Evolutionary conservation across 306 rosid species (phyloP), one percentile per base, ranked within the genome.

Genomic region (Dryas alaskensis): DNA sequence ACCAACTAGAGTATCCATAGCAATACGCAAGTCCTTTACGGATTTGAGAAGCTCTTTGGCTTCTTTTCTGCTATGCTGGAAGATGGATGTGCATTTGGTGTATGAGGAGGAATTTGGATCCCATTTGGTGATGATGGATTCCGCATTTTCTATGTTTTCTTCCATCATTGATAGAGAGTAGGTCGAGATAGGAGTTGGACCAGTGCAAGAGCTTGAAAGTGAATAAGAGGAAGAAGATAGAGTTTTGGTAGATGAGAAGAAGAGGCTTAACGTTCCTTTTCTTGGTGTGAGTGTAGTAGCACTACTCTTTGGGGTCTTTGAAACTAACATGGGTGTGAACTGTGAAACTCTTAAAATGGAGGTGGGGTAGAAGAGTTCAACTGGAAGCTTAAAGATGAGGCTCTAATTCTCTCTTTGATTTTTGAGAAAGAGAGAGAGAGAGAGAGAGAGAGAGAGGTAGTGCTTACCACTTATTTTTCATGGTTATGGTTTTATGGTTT

Each of bases 41-140:
- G 82, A 69, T 52, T 74, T 69, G 81, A 82, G 69, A 50, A 79
- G 75, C 53, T 81, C 80, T 7, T 45, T 76, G 51, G 89, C 82
- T 17, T 85, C 88, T 25, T 61, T 76, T 17, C 84, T 57, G 67
- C 71, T 74, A 16, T 76, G 65, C 6, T 70, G 85, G 82, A 87
- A 85, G 73, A 85, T 69, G n/a, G 42, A 83, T 37, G 80, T 81
- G 68, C 61, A 10, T 69, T 75, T 59, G 43, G 78, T 73, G 80
- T 71, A 81, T 16, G 60, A 60, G 0, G 83, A 80, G 5, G 88
- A 79, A 58, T 62, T 78, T 1, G 51, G 61, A 66, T 81, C 85
- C 89, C 89, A 87, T 69, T 81, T 85, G 54, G 78, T 67, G 78
- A 85, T 79, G 58, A 85, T 72, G 55, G 81, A 60, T 46, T 82